Conservation (phyloP, 306 rosid genomes). For the Delonix regia region DNA sequence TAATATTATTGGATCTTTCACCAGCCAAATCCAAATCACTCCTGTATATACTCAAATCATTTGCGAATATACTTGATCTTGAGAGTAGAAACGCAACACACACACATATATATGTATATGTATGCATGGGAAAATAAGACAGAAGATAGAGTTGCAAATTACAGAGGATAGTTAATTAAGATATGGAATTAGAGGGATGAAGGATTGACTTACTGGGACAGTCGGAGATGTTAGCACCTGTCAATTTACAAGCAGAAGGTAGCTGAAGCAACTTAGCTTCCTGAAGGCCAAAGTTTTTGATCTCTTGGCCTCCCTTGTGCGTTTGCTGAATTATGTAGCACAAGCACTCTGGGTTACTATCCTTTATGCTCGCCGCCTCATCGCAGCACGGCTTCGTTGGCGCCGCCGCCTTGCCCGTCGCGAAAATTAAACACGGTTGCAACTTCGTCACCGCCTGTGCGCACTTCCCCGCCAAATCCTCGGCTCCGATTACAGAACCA, state of each 20-base stretch:
- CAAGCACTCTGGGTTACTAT: conserved; percentile 66
- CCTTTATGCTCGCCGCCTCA: conserved; percentile 48
- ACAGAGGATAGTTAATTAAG: no score
- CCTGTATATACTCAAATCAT: no score
- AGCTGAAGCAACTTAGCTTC: conserved; percentile 71
- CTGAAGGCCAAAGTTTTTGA: conserved; percentile 64
- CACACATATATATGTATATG: no score
- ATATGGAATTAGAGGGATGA: neutral
- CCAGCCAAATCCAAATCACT: no score
- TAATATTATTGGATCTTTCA: no score
- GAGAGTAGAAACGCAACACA: no score
- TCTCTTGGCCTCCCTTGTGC: conserved; percentile 50
- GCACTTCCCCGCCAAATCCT: conserved; percentile 45
- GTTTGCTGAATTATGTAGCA: conserved; percentile 73
- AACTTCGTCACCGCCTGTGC: conserved; percentile 45
- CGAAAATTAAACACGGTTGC: conserved; percentile 57
- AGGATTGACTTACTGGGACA: conserved; percentile 69
- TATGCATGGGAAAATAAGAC: neutral
- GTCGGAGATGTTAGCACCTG: conserved; percentile 53
- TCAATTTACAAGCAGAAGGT: conserved; percentile 64
- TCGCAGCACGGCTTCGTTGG: conserved; percentile 76
- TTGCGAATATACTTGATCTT: no score
- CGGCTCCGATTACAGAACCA: neutral
- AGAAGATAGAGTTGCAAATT: no score
- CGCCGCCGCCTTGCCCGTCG: conserved; percentile 51